Evolutionary conservation across 2,329 filamentous ascomycete species (phyloP).

Genomic region (Ophiostoma himal-ulmi): DNA sequence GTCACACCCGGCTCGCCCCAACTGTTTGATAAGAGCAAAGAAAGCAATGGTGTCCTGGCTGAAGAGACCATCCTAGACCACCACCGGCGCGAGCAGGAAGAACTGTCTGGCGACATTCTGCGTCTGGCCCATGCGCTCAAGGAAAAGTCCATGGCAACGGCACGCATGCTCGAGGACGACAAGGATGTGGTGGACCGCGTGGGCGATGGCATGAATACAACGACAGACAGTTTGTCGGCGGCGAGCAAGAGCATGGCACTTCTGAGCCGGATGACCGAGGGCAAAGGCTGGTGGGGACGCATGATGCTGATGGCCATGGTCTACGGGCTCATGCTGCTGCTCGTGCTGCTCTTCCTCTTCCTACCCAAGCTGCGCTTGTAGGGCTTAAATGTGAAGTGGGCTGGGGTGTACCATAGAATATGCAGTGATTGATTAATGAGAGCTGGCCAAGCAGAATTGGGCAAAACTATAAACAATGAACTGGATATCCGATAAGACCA

Average conservation of each 20-base stretch:
- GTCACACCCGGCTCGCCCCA: not conserved
- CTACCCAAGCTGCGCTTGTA: slow-evolving; percentile 68
- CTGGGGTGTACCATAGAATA: not conserved
- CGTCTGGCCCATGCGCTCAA: slow-evolving; percentile 74
- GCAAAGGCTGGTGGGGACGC: slow-evolving; percentile 78
- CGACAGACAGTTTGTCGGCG: slow-evolving; percentile 66
- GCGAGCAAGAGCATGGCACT: slow-evolving; percentile 72
- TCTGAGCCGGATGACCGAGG: slow-evolving; percentile 75
- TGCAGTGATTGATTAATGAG: not conserved
- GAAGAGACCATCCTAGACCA: slow-evolving; percentile 69
- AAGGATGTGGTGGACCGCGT: slow-evolving; percentile 68
- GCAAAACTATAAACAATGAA: not conserved
- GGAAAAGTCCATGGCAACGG: slow-evolving; percentile 65
- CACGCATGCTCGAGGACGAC: slow-evolving; percentile 62
- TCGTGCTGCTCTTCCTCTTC: slow-evolving; percentile 75
- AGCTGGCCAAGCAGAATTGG: not conserved
- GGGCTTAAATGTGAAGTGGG: not conserved
- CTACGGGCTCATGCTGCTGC: slow-evolving; percentile 69
- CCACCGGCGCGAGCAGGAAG: slow-evolving; percentile 76
- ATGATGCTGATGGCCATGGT: slow-evolving; percentile 82
- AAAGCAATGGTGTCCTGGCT: slow-evolving; percentile 34
- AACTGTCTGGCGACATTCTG: slow-evolving; percentile 66
- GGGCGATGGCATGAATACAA: slow-evolving; percentile 69
- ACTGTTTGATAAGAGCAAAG: slow-evolving; percentile 22
- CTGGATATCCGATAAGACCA: not conserved